A percentile compares a stretch with the other conserved stretches of the same genome.
Evolutionary conservation across 495 filamentous ascomycete species (phyloP).

Genomic region (Hyaloscypha hepaticicola): DNA sequence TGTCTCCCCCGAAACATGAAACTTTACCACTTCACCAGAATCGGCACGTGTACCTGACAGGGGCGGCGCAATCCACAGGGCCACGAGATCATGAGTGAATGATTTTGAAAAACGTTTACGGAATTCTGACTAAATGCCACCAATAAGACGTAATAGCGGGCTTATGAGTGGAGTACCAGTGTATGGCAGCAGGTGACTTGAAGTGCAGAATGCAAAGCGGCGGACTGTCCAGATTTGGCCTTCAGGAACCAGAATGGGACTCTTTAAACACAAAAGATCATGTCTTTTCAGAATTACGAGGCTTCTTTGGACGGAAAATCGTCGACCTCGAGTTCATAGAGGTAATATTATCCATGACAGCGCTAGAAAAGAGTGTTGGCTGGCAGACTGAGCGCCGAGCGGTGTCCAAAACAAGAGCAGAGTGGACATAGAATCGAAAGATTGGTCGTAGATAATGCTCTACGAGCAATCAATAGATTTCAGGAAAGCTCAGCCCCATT

Average conservation of each 20-base stretch:
- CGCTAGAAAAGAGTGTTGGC: background rate
- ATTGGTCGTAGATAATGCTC: background rate
- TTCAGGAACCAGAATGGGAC: background rate
- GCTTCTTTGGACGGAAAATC: background rate
- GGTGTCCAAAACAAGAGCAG: too few species aligned
- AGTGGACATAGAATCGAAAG: background rate
- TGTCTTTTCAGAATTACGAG: background rate
- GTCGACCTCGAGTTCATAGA: background rate
- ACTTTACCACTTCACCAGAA: slow-evolving; percentile 5
- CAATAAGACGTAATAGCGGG: background rate
- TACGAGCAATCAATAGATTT: background rate
- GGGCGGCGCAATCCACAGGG: background rate
- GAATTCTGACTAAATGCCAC: background rate
- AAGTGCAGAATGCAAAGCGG: background rate
- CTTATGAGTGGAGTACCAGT: background rate
- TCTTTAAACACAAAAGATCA: background rate
- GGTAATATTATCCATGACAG: background rate
- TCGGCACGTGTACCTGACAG: background rate
- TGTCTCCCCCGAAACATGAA: background rate
- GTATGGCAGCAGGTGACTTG: background rate
- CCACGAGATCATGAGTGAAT: background rate
- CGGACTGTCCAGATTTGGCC: background rate
- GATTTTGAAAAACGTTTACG: background rate
- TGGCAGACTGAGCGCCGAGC: too few species aligned
- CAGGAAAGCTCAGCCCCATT: background rate